A percentile compares a stretch with the other conserved stretches of the same genome.
Evolutionary conservation across 2,329 filamentous ascomycete species (phyloP).

Genomic region (Cladosporium sp.): DNA sequence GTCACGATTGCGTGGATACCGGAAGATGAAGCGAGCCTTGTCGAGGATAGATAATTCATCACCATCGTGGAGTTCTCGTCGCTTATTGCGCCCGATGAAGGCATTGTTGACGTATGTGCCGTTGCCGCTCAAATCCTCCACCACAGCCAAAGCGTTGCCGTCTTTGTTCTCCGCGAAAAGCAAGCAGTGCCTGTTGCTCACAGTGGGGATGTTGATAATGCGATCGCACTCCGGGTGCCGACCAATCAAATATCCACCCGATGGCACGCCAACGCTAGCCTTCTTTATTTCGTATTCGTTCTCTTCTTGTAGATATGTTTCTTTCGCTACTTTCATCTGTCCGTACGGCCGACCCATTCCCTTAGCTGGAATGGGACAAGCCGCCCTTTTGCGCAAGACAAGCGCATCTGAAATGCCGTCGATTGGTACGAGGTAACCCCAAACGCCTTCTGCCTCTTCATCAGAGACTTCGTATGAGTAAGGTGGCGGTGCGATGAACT

Average conservation of each 20-base stretch:
- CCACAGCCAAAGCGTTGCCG: constrained; percentile 61
- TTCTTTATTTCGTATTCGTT: constrained; percentile 57
- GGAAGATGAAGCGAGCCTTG: constrained; percentile 83
- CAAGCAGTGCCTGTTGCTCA: constrained; percentile 82
- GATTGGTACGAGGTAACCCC: constrained; percentile 89
- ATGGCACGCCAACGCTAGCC: constrained; percentile 51
- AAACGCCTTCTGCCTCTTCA: constrained; percentile 80
- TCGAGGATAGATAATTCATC: constrained; percentile 88
- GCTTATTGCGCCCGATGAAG: constrained; percentile 85
- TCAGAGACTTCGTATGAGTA: constrained; percentile 79
- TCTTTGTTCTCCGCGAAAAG: constrained; percentile 60
- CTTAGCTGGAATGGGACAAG: constrained; percentile 58
- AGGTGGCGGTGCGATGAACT: constrained; percentile 69
- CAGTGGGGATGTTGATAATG: constrained; percentile 67
- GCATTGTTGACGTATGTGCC: constrained; percentile 95
- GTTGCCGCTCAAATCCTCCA: constrained; percentile 94
- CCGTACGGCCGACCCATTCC: constrained; percentile 24
- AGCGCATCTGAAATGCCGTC: constrained; percentile 55
- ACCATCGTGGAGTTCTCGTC: constrained; percentile 79
- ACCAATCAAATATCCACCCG: constrained; percentile 86
- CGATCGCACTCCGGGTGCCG: constrained; percentile 84
- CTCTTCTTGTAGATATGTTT: constrained; percentile 57
- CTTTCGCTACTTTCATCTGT: constrained; percentile 35
- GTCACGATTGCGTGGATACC: constrained; percentile 72
- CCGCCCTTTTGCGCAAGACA: constrained; percentile 69